Base-by-base conservation (phyloP, 176 grass and related monocot genomes). In the Elymus sibiricus region DNA sequence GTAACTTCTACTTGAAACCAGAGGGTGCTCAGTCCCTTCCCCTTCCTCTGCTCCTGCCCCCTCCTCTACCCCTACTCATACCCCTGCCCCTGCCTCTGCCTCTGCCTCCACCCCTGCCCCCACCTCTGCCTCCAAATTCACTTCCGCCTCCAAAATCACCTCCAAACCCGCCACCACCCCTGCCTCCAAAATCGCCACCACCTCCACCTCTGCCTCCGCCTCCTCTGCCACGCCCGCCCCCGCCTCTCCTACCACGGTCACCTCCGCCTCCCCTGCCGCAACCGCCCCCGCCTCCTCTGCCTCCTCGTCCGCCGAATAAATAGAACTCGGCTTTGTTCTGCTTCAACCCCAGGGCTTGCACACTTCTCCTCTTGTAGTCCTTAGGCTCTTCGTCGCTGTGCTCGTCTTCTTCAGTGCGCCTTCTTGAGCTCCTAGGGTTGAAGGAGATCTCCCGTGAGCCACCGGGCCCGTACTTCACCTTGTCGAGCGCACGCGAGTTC, bases 261-360 rank as follows among this genome's bases (percentile, higher is more conserved):
- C 86, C 40, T 22, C 89, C 71, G 1, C 90, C 85, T 43, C 72
- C 70, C 43, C 90, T 46, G 24, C 71, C 64, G 0, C 73, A 28
- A 5, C 83, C 70, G 27, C 88, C 24, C 0, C 90, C 58, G 9
- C 85, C 44, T 0, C 92, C 87, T 83, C 90, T 77, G 35, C 90
- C 87, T 11, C 89, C 80, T 26, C 49, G 77, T 40, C 77, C 83
- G 68, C 93, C 96, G 83, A 89, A 95, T 15, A 91, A 71, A 76
- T 92, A 98, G 51, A 89, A 98, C 59, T 98, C 93, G 4, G 88
- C 77, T 89, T 95, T 95, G 59, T 86, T 80, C 37, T 86, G 89
- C 75, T 91, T 98, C 79, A 95, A 67, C 3, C 93, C 96, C 4
- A 98, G 76, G 27, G 84, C 64, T 4, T 86, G 89, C 34, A 91